Conservation (phyloP, 345 rosid genomes). For the Excoecaria cochinchinensis region DNA sequence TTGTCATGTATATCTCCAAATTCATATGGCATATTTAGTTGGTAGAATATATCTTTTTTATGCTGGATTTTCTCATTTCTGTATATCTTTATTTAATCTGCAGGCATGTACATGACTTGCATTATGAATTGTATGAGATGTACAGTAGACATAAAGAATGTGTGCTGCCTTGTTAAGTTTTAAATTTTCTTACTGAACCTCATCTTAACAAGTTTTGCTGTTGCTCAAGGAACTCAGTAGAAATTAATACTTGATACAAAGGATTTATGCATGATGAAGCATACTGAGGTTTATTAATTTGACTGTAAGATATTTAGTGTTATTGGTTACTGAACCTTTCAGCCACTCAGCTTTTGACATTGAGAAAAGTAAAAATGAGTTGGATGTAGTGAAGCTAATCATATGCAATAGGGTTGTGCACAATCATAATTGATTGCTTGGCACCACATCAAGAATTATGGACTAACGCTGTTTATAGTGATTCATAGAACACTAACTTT, state of each 20-base stretch:
- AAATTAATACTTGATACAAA: neutral
- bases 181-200: neutral
- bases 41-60: neutral
- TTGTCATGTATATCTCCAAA: conserved; percentile 3
- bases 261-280: neutral
- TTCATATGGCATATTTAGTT: neutral
- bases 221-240: neutral
- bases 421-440: neutral
- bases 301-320: neutral
- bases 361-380: neutral
- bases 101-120: neutral
- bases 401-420: neutral
- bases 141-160: neutral
- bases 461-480: neutral
- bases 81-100: neutral
- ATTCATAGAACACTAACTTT: neutral
- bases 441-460: neutral
- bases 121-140: neutral
- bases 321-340: neutral
- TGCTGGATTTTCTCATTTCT: neutral
- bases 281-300: neutral
- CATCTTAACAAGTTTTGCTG: neutral
- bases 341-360: neutral
- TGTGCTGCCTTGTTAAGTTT: neutral
- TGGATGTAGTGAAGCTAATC: neutral